Base-by-base conservation (phyloP, 1,284 basidiomycete genomes). In the Ganoderma lucidum region DNA sequence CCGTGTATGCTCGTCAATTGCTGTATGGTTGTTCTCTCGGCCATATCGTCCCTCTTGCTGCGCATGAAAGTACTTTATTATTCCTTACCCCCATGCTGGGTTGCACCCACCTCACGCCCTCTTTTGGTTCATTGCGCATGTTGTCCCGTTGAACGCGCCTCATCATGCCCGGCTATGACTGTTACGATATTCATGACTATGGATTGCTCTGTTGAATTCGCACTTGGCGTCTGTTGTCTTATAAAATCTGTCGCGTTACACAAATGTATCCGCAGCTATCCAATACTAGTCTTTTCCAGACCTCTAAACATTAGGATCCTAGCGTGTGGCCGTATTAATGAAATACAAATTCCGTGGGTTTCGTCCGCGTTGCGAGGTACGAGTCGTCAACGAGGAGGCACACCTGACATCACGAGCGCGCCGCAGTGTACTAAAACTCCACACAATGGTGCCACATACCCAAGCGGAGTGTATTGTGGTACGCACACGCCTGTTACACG, bases 1-100 rank as follows among this genome's bases (percentile, higher is more conserved):
- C 44, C 35, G 3, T 41, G 59, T 62, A 66, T 68, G 48, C 23
- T 44, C 60, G 65, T 61, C 61, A 37, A 61, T 62, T 64, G 56
- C 63, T 42, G 41, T 70, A 68, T 70, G 71, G 53, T 14, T 66
- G 59, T 35, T 56, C 41, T 64, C 63, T 39, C 23, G 32, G 30
- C 30, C 19, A 15, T 28, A 35, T 45, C 39, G n/a, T 67, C 53
- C 37, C 60, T 65, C 60, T 61, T 69, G 70, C 73, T 65, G 69
- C 63, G 69, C 70, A 74, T 64, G 70, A 75, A 71, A 68, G 70
- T 71, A 73, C 69, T 64, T 64, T 73, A 73, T 69, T 65, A 67
- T 63, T 65, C 30, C 62, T 62, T 64, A 62, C 63, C 42, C 69
- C 51, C 70, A 66, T 59, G 67, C 64, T 64, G 72, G 72, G 72